Evolutionary conservation across 768 basidiomycete species (phyloP), one percentile per base, ranked within the genome.

Genomic region (Boletus sp.): DNA sequence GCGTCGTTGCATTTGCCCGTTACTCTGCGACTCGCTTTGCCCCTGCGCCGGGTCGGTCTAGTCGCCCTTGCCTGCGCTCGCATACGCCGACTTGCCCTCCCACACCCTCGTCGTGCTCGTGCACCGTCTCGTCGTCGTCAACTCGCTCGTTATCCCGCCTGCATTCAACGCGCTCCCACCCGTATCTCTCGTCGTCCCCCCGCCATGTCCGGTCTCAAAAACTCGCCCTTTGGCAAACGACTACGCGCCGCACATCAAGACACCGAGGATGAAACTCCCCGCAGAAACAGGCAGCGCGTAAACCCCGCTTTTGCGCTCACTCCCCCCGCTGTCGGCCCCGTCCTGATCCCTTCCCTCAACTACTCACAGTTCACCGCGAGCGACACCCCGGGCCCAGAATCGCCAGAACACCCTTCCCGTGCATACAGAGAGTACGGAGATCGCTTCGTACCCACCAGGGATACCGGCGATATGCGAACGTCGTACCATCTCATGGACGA

Each of bases 171-270:
- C 48, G 33, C 41, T n/a, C 41, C 17, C 47, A 15, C 47, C 28
- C 47, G 9, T 18, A 46, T 30, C 4, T 47, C 9, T 32, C 53
- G 24, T 33, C 44, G 37, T 47, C 15, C 14, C 15, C 56, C 40
- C 45, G 44, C 52, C 47, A 90, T 90, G 88, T 85, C 88, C 56
- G 83, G 83, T 54, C 80, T 91, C 74, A 89, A 88, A 78, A 90
- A 91, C 73, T 90, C 90, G 66, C 87, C 87, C 1, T 92, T 90
- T 73, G 89, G 88, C 42, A 92, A 91, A 67, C 84, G 90, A 12
- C 78, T 92, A 17, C 84, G 89, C 42, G 86, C 86, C 14, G 80
- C 85, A 5, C 84, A 87, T 58, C 78, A 81, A 64, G 85, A 88
- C 65, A 41, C 60, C 30, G 73, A 71, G 20, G 86, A 87, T 56